These are phyloP conservation scores for Celoporthe dispersa DNA, from an alignment of 2,329 filamentous ascomycete genomes.

Conservation along the genomic window DNA sequence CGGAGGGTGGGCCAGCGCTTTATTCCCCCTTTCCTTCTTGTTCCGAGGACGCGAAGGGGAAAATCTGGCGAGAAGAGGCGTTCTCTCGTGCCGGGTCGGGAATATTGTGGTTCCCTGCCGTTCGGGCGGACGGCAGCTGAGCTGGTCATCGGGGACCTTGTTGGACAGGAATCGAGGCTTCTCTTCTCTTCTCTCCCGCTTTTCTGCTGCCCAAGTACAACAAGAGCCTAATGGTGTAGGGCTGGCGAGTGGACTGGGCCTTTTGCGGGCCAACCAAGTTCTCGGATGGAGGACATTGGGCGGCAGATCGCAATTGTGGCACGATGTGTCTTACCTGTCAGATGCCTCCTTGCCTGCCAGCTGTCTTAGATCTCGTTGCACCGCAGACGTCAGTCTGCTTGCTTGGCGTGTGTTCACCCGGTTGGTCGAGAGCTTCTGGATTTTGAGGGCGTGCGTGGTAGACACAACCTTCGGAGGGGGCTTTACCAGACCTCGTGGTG, in stretches of 20 bases:
- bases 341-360: slow-evolving; percentile 22
- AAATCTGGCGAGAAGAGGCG: not conserved
- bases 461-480: not conserved
- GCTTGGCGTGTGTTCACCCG: slow-evolving; percentile 9
- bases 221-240: slow-evolving; percentile 10
- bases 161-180: not conserved
- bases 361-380: slow-evolving; percentile 23
- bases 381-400: slow-evolving; percentile 21
- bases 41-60: not conserved
- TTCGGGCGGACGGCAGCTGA: not conserved
- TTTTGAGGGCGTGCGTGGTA: not conserved
- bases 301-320: slow-evolving; percentile 2
- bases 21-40: no score
- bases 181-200: not conserved
- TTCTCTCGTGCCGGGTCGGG: not conserved
- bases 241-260: slow-evolving; percentile 1
- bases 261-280: not conserved
- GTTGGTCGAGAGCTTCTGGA: not conserved
- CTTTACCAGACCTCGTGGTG: not conserved
- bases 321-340: slow-evolving; percentile 14
- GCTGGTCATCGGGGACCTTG: not conserved
- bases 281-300: slow-evolving; percentile 2
- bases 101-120: not conserved
- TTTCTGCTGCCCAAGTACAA: not conserved
- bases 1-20: not conserved